Evolutionary conservation across 2,329 filamentous ascomycete genomes (phyloP), one percentile per base, ranked within the genome.

Genomic region (Pseudocercospora ulei): DNA sequence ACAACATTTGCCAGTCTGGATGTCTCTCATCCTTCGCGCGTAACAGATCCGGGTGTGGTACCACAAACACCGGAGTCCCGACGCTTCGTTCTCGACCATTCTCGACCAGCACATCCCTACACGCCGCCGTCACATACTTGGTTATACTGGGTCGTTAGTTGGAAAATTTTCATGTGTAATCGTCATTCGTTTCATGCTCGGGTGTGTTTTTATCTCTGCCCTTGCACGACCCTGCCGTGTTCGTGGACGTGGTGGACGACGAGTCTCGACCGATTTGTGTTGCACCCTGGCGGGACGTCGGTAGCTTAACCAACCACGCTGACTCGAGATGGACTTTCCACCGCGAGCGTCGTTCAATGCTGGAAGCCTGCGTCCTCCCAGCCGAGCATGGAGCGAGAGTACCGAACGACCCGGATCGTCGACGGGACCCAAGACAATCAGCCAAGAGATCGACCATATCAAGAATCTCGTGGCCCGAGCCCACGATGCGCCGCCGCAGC

Each of bases 391-490:
- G 41, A 44, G 41, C 37, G 41, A 44, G 13, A 37, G 37, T 12
- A 44, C 41, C 26, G 41, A 44, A 19, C 31, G 41, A 7, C 41
- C 41, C 3, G 41, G 30, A 3, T 44, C 41, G 2, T 40, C 41
- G 7, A 27, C 20, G 28, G 41, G 37, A 12, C 22, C 44, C 19
- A 41, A 42, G 5, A 42, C 44, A 5, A 39, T 55, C 3, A 40
- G 42, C 5, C 50, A 49, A 23, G 53, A 54, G 16, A 49, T 55
- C 11, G 53, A 55, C 7, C 51, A 54, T 18, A 55, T 55, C 41
- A 54, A 54, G 37, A 41, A 39, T n/a, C 41, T 55, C 13, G 38
- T 55, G 13, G 41, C 42, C 11, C 42, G 50, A 19, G 44, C 49
- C 6, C 38, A 50, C 29, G 43, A 46, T 29, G 43, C 43, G 19